A percentile compares a stretch with the other conserved stretches of the same genome.
phyloP scores from a whole-genome alignment of 2,329 filamentous ascomycete species.

The Fusarium proliferatum region DNA sequence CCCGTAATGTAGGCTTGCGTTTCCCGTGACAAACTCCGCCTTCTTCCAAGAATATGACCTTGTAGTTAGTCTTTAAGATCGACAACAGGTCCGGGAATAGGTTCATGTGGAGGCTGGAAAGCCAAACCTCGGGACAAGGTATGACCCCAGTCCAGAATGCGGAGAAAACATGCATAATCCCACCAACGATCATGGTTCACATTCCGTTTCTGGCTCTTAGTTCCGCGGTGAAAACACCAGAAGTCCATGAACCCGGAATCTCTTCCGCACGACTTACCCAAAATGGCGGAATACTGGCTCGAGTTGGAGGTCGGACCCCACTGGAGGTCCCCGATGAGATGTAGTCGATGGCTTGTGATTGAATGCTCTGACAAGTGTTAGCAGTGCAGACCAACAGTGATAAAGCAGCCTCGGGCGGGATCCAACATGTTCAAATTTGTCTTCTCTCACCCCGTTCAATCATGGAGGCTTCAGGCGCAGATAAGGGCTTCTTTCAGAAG shows the following conservation, averaged over 20 bases:
- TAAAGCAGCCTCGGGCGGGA: background rate
- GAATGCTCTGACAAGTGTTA: background rate
- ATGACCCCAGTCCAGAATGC: background rate
- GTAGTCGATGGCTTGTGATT: slow-evolving; percentile 37
- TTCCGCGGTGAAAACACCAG: background rate
- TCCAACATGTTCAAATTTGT: background rate
- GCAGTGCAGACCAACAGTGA: background rate
- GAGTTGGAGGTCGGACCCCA: slow-evolving; percentile 26
- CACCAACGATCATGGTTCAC: background rate
- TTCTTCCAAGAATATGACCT: background rate
- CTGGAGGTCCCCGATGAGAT: slow-evolving; percentile 18
- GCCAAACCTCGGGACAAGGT: background rate
- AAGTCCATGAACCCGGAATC: background rate
- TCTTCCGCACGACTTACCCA: background rate
- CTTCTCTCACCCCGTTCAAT: background rate
- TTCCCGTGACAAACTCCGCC: background rate
- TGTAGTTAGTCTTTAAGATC: background rate
- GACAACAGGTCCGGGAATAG: background rate
- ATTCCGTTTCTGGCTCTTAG: background rate
- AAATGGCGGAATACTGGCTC: background rate
- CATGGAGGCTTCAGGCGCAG: slow-evolving; percentile 59
- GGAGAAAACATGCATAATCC: background rate
- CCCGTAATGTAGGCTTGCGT: background rate
- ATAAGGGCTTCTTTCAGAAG: slow-evolving; percentile 67
- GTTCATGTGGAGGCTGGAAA: background rate